These are phyloP conservation scores for Arabidopsis thaliana DNA, from an alignment of 345 rosid species.

Conservation along the genomic window DNA sequence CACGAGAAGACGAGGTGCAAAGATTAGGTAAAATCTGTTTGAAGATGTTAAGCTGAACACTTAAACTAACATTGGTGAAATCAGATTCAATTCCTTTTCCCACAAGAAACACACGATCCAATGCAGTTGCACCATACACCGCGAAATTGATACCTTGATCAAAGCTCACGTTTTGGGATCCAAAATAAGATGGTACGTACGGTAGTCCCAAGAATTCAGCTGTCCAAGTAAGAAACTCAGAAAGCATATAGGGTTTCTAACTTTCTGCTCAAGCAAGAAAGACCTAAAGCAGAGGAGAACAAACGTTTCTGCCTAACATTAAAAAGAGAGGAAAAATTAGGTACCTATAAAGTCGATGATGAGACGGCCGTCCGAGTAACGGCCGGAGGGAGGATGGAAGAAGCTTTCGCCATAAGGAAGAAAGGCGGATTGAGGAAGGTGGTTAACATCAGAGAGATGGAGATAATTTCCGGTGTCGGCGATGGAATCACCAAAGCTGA, in stretches of 20 bases:
- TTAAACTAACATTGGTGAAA: slow-evolving; percentile 43
- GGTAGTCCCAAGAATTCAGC: slow-evolving; percentile 53
- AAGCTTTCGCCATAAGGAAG: slow-evolving; percentile 57
- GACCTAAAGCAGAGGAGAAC: not conserved
- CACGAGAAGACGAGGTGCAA: slow-evolving; percentile 45
- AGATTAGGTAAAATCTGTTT: slow-evolving; percentile 51
- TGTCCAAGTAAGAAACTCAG: slow-evolving; percentile 21
- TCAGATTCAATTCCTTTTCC: slow-evolving; percentile 41
- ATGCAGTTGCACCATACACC: slow-evolving; percentile 56
- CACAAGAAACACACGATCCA: slow-evolving; percentile 42
- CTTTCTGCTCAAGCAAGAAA: slow-evolving; percentile 11
- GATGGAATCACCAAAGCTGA: slow-evolving; percentile 65
- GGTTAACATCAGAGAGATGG: slow-evolving; percentile 12
- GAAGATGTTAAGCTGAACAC: slow-evolving; percentile 50
- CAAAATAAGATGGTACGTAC: slow-evolving; percentile 46
- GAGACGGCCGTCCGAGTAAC: slow-evolving; percentile 57
- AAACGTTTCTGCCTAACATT: not conserved
- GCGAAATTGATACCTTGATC: slow-evolving; percentile 58
- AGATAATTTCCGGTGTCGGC: slow-evolving; percentile 54
- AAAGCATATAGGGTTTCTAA: not conserved
- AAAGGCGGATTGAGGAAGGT: slow-evolving; percentile 31
- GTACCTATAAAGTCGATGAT: slow-evolving; percentile 59
- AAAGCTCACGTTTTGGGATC: slow-evolving; percentile 41
- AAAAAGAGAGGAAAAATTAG: not conserved
- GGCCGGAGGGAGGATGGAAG: slow-evolving; percentile 54